phyloP scores from a whole-genome alignment of 169 alveolate species.

The Cryptosporidium canis region DNA sequence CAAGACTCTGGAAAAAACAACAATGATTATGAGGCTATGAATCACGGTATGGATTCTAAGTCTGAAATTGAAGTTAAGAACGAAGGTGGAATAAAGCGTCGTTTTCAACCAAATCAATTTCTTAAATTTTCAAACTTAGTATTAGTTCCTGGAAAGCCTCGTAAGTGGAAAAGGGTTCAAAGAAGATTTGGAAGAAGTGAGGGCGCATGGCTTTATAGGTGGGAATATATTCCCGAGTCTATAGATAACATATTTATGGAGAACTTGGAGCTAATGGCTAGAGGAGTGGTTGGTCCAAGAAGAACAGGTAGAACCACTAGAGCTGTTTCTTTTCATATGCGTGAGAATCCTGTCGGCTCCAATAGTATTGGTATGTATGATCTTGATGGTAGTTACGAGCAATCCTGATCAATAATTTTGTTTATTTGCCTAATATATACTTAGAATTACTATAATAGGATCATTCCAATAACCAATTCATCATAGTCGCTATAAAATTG shows the following conservation, averaged over 20 bases:
- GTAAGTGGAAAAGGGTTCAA: conserved; percentile 67
- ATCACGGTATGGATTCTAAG: not conserved
- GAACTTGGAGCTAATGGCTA: conserved; percentile 53
- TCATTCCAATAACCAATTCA: too few species aligned
- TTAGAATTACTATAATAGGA: not conserved
- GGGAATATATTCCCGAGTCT: conserved; percentile 68
- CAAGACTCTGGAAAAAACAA: not conserved
- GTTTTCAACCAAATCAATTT: conserved; percentile 66
- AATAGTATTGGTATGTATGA: conserved; percentile 4
- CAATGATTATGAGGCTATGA: not conserved
- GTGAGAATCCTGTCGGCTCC: conserved; percentile 26
- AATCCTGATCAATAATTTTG: not conserved
- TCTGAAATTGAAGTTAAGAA: conserved; percentile 11
- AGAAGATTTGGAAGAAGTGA: conserved; percentile 58
- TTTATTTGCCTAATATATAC: not conserved
- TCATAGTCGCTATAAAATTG: too few species aligned
- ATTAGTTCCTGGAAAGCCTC: conserved; percentile 61
- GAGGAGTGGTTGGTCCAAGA: conserved; percentile 68
- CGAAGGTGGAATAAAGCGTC: conserved; percentile 34
- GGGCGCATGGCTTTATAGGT: conserved; percentile 68
- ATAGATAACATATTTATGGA: conserved; percentile 61
- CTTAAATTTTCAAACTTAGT: conserved; percentile 47
- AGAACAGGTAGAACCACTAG: conserved; percentile 71
- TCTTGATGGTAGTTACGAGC: conserved; percentile 32
- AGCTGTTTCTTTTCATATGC: conserved; percentile 69